Base-by-base conservation (phyloP, 345 rosid genomes). In the Aquilaria sinensis region DNA sequence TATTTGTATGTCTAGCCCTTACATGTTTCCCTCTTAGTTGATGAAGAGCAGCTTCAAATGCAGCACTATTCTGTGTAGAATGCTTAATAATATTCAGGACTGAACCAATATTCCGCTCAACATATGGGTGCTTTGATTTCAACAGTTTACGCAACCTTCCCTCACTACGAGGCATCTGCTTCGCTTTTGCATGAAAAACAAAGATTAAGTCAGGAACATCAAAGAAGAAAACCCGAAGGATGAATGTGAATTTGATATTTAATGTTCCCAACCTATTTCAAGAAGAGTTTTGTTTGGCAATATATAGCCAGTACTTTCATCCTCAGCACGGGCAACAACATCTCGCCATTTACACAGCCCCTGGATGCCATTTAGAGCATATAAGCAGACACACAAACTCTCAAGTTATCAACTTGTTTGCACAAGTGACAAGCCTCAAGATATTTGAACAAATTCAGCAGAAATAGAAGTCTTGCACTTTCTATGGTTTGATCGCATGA, bases 281-380 rank as follows among this genome's bases (percentile, higher is more conserved):
- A 93, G 77, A 67, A 93, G 92, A 63, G 76, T 79, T 78, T 78
- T 93, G 73, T 93, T 93, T 29, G 98, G 94, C 71, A 93, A 72
- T 15, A 6, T 11, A 16, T 75, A 93, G 45, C 98, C 96, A 6
- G 97, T 90, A 78, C 98, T 88, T 74, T 93, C 98, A 67, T 93
- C 98, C 64, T 88, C 88, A 56, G 74, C 69, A 51, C 97, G 94
- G 57, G 95, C 97, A 77, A 88, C 64, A 57, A 5, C 73, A 77
- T 93, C 97, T 65, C 96, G 85, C 97, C 97, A 93, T 72, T 83
- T 80, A 69, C 55, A 85, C 52, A 93, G 94, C 23, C 89, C 96
- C 98, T 93, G 70, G 67, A 76, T 78, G 54, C 65, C 67, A 69
- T 62, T 47, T 64, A 65, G 56, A 46, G 14, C 29, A 53, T 10